These are phyloP conservation scores for Murraya paniculata DNA, from an alignment of 345 rosid species.

Conservation along the genomic window DNA sequence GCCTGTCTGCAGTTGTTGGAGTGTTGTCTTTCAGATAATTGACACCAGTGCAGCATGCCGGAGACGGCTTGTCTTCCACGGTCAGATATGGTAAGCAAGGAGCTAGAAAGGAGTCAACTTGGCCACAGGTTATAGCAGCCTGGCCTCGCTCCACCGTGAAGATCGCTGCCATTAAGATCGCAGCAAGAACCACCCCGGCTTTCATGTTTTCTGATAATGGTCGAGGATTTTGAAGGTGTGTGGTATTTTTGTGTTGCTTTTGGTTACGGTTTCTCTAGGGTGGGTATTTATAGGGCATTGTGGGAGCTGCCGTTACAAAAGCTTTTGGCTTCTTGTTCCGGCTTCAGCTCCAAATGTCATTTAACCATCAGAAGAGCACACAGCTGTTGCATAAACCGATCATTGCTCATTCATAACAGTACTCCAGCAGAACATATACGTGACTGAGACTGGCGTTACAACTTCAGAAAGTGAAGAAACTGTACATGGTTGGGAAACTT, in stretches of 20 bases:
- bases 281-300: neutral
- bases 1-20: slow-evolving; percentile 17
- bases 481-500: neutral
- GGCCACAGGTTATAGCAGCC: slow-evolving; percentile 15
- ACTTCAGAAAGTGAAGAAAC: neutral
- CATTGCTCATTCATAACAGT: too few relatives aligned
- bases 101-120: slow-evolving; percentile 6
- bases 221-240: too few relatives aligned
- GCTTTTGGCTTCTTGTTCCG: neutral
- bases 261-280: neutral
- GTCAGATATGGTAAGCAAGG: slow-evolving; percentile 22
- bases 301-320: neutral
- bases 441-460: neutral
- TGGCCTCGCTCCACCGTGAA: slow-evolving; percentile 6
- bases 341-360: neutral
- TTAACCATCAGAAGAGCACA: neutral
- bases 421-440: neutral
- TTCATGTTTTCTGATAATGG: neutral
- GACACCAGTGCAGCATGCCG: slow-evolving; percentile 17
- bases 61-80: neutral
- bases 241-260: neutral
- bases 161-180: neutral
- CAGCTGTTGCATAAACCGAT: neutral
- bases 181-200: neutral
- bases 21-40: neutral